Evolutionary conservation across 73 alveolate species (phyloP).

Genomic region (Breviolum minutum): DNA sequence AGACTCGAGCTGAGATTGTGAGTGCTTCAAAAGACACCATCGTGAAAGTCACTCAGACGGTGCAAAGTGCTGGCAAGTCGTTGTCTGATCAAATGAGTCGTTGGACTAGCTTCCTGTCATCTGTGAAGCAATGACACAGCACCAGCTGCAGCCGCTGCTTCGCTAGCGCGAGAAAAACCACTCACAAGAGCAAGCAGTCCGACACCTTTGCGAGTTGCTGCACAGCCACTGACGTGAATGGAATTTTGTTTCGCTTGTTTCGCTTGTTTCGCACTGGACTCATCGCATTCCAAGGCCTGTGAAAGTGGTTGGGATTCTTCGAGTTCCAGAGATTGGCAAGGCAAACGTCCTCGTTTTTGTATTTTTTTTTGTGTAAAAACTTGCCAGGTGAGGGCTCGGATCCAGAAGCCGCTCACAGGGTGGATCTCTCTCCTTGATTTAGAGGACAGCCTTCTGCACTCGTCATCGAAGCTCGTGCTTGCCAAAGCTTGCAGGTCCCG

Average conservation of each 20-base stretch:
- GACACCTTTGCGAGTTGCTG: too few species aligned
- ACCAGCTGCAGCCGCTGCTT: too few species aligned
- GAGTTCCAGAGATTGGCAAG: background rate
- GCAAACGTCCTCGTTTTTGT: background rate
- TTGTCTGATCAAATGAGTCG: slow-evolving; percentile 37
- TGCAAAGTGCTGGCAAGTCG: slow-evolving; percentile 35
- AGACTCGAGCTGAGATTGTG: slow-evolving; percentile 12
- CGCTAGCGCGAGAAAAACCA: too few species aligned
- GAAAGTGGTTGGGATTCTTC: background rate
- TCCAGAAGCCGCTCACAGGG: slow-evolving; percentile 24
- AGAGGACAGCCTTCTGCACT: background rate
- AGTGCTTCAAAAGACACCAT: slow-evolving; percentile 14
- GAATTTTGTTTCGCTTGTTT: too few species aligned
- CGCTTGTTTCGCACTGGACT: too few species aligned
- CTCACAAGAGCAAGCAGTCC: too few species aligned
- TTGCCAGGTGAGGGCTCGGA: slow-evolving; percentile 15
- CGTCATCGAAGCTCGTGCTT: background rate
- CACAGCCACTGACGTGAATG: too few species aligned
- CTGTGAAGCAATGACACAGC: background rate
- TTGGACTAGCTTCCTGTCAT: slow-evolving; percentile 15
- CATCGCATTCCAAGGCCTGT: background rate
- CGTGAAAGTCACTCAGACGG: slow-evolving; percentile 5
- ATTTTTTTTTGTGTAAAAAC: too few species aligned
- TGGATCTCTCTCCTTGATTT: slow-evolving; percentile 7
- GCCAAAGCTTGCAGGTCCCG: background rate